Percentiles rank a stretch among this genome's conserved stretches.
Conservation (phyloP, 139 green algal species). For the Volvox reticuliferus region DNA sequence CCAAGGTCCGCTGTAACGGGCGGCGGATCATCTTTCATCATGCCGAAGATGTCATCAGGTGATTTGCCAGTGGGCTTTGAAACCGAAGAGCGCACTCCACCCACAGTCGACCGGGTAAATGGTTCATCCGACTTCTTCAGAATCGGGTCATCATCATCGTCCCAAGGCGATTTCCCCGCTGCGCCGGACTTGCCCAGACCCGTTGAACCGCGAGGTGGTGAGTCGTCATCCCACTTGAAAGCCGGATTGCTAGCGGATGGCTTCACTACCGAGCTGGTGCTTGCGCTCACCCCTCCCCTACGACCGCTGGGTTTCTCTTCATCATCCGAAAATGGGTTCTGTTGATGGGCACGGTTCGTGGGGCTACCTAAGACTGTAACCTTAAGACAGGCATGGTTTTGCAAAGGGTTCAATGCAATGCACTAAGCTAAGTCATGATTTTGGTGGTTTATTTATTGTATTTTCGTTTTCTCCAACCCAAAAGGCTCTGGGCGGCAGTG, state of each 20-base stretch:
- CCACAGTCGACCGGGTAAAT: too few species aligned
- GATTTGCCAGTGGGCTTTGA: neutral
- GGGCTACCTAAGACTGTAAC: too few species aligned
- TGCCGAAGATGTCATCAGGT: slow-evolving; percentile 43
- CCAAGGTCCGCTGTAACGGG: neutral
- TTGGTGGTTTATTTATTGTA: too few species aligned
- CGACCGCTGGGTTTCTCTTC: slow-evolving; percentile 17
- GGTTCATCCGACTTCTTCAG: slow-evolving; percentile 6
- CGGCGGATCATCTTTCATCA: slow-evolving; percentile 46
- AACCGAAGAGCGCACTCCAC: neutral
- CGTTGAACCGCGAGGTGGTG: neutral
- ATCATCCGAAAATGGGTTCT: slow-evolving; percentile 40
- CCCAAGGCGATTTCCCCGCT: neutral
- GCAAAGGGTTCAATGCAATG: too few species aligned
- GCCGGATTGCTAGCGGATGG: slow-evolving; percentile 24
- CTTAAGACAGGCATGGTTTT: too few species aligned
- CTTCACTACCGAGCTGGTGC: neutral
- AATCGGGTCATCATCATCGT: slow-evolving; percentile 36
- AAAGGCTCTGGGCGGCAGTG: too few species aligned
- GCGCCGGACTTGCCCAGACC: neutral
- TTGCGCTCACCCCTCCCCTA: neutral
- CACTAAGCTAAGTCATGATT: too few species aligned
- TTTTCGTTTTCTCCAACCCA: too few species aligned
- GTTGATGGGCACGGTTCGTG: neutral
- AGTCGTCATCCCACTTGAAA: slow-evolving; percentile 44